Conservation (phyloP, 768 basidiomycete genomes). For the Mrakia hoshinonis region DNA sequence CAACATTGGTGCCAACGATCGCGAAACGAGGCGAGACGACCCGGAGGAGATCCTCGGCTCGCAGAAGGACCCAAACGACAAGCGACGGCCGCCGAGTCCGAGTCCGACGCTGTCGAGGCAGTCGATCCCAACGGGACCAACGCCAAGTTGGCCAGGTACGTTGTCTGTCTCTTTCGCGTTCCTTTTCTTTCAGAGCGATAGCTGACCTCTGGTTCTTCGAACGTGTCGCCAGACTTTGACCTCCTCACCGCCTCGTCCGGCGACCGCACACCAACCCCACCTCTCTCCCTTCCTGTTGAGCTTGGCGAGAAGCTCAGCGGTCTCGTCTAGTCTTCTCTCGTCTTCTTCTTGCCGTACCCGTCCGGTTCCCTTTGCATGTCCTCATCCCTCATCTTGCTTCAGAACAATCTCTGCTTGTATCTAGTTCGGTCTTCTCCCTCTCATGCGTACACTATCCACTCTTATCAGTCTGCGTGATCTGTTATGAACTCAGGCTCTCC, state of each 20-base stretch:
- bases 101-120: slow-evolving; percentile 12
- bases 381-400: no score
- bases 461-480: no score
- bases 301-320: no score
- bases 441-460: no score
- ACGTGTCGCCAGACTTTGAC: background rate
- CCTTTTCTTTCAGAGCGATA: background rate
- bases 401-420: no score
- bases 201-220: background rate
- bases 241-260: slow-evolving; percentile 7
- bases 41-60: background rate
- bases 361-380: no score
- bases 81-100: background rate
- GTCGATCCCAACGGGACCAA: background rate
- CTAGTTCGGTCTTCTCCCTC: no score
- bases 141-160: slow-evolving; percentile 13
- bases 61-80: background rate
- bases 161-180: background rate
- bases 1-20: background rate
- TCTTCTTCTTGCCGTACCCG: no score
- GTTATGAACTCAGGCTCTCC: no score
- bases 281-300: background rate
- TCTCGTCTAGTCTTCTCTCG: no score
- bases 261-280: slow-evolving; percentile 1
- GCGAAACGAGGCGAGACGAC: background rate